These are phyloP conservation scores for Xylaria polymorpha DNA, from an alignment of 2,329 filamentous ascomycete species.

Conservation along the genomic window DNA sequence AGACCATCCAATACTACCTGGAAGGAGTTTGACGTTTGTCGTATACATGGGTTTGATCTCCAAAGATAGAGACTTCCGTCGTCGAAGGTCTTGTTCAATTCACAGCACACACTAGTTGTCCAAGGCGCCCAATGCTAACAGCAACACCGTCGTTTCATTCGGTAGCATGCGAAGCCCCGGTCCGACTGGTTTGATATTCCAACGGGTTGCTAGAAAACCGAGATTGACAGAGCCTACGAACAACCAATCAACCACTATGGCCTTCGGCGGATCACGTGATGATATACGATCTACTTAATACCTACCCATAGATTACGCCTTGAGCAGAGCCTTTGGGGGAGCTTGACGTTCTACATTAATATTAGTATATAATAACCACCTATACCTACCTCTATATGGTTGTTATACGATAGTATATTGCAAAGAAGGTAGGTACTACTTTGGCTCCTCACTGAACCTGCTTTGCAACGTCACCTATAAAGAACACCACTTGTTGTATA, in stretches of 20 bases:
- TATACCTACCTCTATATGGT: not conserved
- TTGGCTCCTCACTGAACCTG: too few species aligned
- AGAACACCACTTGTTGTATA: not conserved
- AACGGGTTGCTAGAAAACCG: not conserved
- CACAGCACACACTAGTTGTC: not conserved
- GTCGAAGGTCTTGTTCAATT: not conserved
- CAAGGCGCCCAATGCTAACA: not conserved
- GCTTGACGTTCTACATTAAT: not conserved
- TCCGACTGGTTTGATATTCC: not conserved
- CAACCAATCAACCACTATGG: not conserved
- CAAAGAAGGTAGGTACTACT: not conserved
- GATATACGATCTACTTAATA: not conserved
- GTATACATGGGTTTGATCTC: not conserved
- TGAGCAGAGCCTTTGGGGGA: not conserved
- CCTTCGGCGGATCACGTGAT: not conserved
- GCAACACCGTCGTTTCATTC: conserved; percentile 5
- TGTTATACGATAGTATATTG: not conserved
- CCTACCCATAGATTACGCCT: not conserved
- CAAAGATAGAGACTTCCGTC: not conserved
- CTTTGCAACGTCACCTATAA: not conserved
- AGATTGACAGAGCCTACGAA: not conserved
- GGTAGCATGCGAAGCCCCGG: not conserved
- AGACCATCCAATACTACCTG: not conserved
- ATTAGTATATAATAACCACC: not conserved
- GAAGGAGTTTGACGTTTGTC: not conserved